A percentile compares a stretch with the other conserved stretches of the same genome.
Evolutionary conservation across 345 rosid genomes (phyloP).

Genomic region (Brassica carinata): DNA sequence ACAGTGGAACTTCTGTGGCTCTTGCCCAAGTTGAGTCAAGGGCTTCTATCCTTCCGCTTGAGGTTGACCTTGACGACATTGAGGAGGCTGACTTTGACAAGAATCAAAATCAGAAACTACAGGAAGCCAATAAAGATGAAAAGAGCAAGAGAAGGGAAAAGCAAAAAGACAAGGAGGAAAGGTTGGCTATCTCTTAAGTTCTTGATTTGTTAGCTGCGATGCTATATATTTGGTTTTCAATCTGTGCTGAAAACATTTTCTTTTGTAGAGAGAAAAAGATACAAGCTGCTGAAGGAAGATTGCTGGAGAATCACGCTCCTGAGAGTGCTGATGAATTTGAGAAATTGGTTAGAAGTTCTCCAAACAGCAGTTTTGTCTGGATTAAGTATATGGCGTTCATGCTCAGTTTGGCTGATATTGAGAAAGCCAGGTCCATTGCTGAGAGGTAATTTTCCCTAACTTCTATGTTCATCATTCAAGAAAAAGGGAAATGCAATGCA

Average conservation of each 20-base stretch:
- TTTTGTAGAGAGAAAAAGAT: constrained; percentile 75
- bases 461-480: constrained; percentile 11
- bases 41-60: constrained; percentile 81
- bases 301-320: constrained; percentile 78
- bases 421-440: constrained; percentile 92
- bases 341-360: constrained; percentile 87
- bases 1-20: constrained; percentile 45
- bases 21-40: constrained; percentile 72
- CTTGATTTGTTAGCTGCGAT: not conserved
- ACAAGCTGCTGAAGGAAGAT: constrained; percentile 88
- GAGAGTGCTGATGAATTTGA: constrained; percentile 88
- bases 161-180: constrained; percentile 74
- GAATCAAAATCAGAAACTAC: constrained; percentile 42
- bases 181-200: constrained; percentile 47
- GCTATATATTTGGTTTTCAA: constrained; percentile 5
- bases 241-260: constrained; percentile 20
- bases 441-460: constrained; percentile 63
- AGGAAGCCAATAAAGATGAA: constrained; percentile 43
- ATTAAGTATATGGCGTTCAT: constrained; percentile 85
- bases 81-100: constrained; percentile 52
- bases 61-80: constrained; percentile 75
- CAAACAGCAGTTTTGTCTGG: constrained; percentile 94
- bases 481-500: not conserved
- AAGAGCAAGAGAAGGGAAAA: constrained; percentile 56
- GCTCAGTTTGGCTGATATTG: constrained; percentile 76